Conservation (phyloP, 345 rosid genomes). For the Carallia pectinifolia region DNA sequence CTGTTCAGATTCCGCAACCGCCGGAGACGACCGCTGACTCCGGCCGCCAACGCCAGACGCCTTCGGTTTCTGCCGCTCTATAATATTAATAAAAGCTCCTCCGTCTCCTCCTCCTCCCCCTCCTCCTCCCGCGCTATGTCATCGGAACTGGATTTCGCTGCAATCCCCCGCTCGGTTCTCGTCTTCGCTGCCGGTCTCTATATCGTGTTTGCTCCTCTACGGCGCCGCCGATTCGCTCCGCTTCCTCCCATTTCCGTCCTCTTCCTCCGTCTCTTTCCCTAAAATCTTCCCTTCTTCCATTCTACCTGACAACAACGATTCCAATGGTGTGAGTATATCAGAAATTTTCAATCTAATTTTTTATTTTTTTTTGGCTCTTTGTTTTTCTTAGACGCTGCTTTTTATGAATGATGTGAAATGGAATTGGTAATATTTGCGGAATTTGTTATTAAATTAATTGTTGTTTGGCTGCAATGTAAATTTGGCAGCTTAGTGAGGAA, state of each 20-base stretch:
- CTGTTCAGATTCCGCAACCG: conserved; percentile 12
- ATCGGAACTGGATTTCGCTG: conserved; percentile 10
- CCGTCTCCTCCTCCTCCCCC: no score
- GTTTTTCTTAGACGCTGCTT: no score
- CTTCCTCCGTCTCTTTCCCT: conserved; percentile 20
- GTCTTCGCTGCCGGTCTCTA: conserved; percentile 19
- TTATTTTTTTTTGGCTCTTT: no score
- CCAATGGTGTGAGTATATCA: conserved; percentile 11
- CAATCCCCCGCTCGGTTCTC: conserved; percentile 21
- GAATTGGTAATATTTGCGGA: no score
- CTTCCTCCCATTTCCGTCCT: conserved; percentile 18
- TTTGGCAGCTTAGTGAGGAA: conserved; percentile 22
- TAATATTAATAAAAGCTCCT: background rate
- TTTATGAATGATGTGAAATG: no score
- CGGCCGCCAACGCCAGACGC: conserved; percentile 3
- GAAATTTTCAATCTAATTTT: no score
- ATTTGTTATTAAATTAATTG: no score
- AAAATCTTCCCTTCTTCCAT: conserved; percentile 8
- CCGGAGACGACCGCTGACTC: background rate
- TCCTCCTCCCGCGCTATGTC: conserved; percentile 14
- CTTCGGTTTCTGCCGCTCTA: background rate
- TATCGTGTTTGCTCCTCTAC: conserved; percentile 35
- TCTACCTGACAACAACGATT: background rate
- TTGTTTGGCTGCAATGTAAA: no score
- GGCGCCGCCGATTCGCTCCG: conserved; percentile 27